Evolutionary conservation across 805 yeast species (phyloP).

Genomic region (Suhomyces pyralidae): DNA sequence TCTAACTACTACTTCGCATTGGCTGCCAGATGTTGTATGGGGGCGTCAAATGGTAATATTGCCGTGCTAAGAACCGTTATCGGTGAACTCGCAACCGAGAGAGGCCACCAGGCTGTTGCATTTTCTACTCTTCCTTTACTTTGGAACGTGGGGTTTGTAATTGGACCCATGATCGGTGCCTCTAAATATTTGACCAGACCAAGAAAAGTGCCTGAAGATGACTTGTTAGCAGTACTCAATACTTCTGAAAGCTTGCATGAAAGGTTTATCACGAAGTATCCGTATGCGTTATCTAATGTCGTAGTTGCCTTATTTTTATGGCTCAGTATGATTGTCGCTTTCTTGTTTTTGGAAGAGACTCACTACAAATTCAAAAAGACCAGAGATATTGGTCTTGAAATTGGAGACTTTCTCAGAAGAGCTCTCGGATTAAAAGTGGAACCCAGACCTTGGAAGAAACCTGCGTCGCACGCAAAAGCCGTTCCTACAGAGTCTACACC

Average conservation of each 20-base stretch:
- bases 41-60: constrained; percentile 60
- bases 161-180: constrained; percentile 60
- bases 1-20: constrained; percentile 51
- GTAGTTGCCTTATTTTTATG: constrained; percentile 29
- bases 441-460: constrained; percentile 27
- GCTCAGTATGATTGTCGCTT: constrained; percentile 26
- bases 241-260: constrained; percentile 16
- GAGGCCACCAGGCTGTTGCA: constrained; percentile 60
- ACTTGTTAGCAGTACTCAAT: neutral
- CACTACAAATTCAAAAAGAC: constrained; percentile 21
- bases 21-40: constrained; percentile 51
- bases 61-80: constrained; percentile 61
- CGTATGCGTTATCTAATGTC: constrained; percentile 39
- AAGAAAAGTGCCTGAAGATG: constrained; percentile 11
- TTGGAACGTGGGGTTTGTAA: constrained; percentile 57
- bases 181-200: constrained; percentile 52
- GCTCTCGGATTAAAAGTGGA: constrained; percentile 25
- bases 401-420: constrained; percentile 33
- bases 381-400: constrained; percentile 31
- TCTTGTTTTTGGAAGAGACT: constrained; percentile 39
- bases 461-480: neutral
- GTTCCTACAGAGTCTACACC: constrained; percentile 1
- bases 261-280: constrained; percentile 26
- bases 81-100: constrained; percentile 57
- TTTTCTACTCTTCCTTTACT: constrained; percentile 59